These are phyloP conservation scores for Cicer bijugum DNA, from an alignment of 306 rosid species.

Conservation along the genomic window DNA sequence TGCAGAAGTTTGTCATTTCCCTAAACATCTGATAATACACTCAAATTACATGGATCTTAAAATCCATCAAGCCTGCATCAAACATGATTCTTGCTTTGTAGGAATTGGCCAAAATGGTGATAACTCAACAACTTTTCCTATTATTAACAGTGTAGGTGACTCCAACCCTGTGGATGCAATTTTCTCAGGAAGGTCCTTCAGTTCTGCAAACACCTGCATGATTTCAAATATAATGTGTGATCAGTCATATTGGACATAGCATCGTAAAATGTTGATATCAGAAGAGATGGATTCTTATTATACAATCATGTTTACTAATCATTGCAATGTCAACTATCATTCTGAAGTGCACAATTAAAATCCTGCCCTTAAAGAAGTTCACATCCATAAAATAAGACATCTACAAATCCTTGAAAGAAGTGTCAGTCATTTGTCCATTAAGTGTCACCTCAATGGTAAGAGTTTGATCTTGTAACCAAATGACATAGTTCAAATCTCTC, in stretches of 20 bases:
- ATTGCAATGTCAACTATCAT: constrained; percentile 9
- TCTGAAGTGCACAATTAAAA: neutral
- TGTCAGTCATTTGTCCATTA: too few relatives aligned
- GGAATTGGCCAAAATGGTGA: constrained; percentile 80
- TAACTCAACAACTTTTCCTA: constrained; percentile 89
- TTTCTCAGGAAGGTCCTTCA: constrained; percentile 74
- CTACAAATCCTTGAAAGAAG: too few relatives aligned
- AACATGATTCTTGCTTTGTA: constrained; percentile 54
- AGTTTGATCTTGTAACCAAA: too few relatives aligned
- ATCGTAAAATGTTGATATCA: neutral
- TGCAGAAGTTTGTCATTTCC: constrained; percentile 18
- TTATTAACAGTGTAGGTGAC: constrained; percentile 84
- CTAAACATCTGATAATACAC: neutral
- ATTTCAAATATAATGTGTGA: constrained; percentile 29
- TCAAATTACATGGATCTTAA: neutral
- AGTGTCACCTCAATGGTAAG: too few relatives aligned
- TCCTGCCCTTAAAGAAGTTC: neutral
- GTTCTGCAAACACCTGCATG: constrained; percentile 81
- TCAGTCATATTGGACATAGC: constrained; percentile 34
- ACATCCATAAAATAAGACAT: neutral
- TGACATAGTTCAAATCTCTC: too few relatives aligned
- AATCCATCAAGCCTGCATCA: constrained; percentile 51
- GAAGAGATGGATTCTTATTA: neutral
- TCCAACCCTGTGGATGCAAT: constrained; percentile 60
- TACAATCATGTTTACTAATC: neutral